These are phyloP conservation scores for Calonectria pteridis DNA, from an alignment of 2,329 filamentous ascomycete genomes.

Conservation along the genomic window DNA sequence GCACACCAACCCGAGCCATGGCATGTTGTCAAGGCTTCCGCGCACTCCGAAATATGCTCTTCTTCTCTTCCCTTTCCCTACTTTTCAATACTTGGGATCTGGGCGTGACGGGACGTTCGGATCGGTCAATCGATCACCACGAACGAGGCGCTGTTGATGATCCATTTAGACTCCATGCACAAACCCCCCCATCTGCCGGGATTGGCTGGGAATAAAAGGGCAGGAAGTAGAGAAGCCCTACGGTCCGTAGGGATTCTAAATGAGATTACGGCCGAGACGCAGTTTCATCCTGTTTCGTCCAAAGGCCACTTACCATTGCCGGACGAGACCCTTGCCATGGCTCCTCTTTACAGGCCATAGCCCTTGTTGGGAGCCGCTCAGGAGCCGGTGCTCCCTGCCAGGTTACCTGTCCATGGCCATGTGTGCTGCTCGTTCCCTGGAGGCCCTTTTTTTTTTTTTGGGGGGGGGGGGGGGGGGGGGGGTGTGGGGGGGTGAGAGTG, in stretches of 20 bases:
- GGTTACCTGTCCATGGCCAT: neutral
- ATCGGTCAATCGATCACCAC: neutral
- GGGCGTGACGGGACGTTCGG: neutral
- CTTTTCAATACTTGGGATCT: neutral
- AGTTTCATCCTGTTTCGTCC: neutral
- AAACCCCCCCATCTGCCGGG: neutral
- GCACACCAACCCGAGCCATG: neutral
- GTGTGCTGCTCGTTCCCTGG: neutral
- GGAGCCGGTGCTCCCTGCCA: neutral
- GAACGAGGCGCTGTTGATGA: neutral
- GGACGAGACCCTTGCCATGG: neutral
- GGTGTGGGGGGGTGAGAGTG: too few species aligned
- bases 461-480: too few species aligned
- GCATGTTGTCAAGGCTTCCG: neutral
- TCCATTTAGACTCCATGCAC: neutral
- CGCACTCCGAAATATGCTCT: too few species aligned
- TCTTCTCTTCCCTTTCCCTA: too few species aligned
- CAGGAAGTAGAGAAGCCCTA: neutral
- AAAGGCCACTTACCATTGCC: neutral
- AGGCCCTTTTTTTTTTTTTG: neutral
- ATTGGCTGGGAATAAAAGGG: neutral
- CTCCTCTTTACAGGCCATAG: neutral
- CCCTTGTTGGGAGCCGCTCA: neutral
- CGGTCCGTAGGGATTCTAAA: neutral
- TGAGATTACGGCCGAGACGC: conserved; percentile 7